Base-by-base conservation (phyloP, 768 basidiomycete genomes). In the Lentinula aciculospora region DNA sequence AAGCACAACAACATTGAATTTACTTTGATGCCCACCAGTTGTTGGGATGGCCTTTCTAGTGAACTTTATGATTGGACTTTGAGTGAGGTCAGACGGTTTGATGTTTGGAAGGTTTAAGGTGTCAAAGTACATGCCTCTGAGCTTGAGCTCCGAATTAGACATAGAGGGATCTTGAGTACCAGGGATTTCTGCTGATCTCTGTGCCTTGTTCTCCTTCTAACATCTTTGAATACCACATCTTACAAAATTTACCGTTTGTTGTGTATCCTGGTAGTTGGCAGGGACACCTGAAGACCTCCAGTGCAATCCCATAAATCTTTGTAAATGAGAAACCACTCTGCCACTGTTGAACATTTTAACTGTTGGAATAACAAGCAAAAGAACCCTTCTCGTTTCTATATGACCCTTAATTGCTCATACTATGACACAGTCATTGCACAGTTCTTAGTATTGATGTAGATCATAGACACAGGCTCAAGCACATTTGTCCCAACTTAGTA, bases 51-150 rank as follows among this genome's bases (percentile, higher is more conserved):
- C 68, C 21, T 61, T 62, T 4, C 48, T 58, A 3, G 65, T 66
- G 21, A 66, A 48, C 44, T 64, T 62, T 0, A 51, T 12, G 28
- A 68, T 66, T 2, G 64, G 61, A 28, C 63, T 64, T 51, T 64
- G 60, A 9, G 51, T 48, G 27, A 67, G 25, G 56, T 65, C 65
- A 25, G 66, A 36, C 25, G 66, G 66, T 0, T 51, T 50, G 13
- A 68, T 63, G 47, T 68, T 64, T 10, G 64, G 59, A 36, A 62
- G 67, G 53, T 68, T 66, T 39, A 57, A 67, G 12, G 66, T 65
- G 25, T 69, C 68, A 36, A 9, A 57, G 29, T 57, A 37, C 56
- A 46, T 64, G 63, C 6, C 58, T 67, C 67, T 12, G 66, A 54
- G n/a, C 34, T 57, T 3, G 63, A 55, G 62, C 47, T 69, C 68